phyloP scores from a whole-genome alignment of 768 basidiomycete genomes.

The Pleurotus cornucopiae region DNA sequence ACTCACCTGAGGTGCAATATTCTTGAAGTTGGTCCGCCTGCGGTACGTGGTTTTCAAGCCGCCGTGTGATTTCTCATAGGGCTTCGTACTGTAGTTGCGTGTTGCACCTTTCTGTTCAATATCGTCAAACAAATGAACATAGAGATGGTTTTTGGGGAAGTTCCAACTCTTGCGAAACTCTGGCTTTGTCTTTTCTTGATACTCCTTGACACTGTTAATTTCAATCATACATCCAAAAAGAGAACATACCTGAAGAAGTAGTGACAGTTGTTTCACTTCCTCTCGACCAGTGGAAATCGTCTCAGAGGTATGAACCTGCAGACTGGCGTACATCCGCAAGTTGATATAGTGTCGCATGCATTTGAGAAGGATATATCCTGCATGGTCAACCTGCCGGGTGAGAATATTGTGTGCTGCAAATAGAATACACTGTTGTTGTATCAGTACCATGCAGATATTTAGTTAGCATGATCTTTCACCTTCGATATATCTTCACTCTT shows the following conservation, averaged over 20 bases:
- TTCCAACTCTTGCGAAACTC: slow-evolving; percentile 21
- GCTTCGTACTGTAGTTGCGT: slow-evolving; percentile 24
- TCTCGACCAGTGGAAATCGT: slow-evolving; percentile 18
- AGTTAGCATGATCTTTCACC: slow-evolving; percentile 15
- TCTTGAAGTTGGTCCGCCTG: slow-evolving; percentile 25
- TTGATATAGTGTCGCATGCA: slow-evolving; percentile 25
- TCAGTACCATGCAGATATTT: background rate
- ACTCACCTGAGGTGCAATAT: slow-evolving; percentile 26
- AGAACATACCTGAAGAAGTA: slow-evolving; percentile 15
- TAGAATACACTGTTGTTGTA: slow-evolving; percentile 22
- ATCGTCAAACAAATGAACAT: slow-evolving; percentile 26
- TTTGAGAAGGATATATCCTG: slow-evolving; percentile 21
- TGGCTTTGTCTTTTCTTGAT: background rate
- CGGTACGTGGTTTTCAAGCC: slow-evolving; percentile 22
- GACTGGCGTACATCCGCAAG: slow-evolving; percentile 21
- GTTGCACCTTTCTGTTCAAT: slow-evolving; percentile 28
- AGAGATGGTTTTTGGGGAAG: slow-evolving; percentile 30
- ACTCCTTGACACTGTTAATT: background rate
- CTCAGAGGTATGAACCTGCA: slow-evolving; percentile 25
- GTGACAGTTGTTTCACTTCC: slow-evolving; percentile 14
- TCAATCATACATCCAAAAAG: background rate
- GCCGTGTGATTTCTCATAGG: slow-evolving; percentile 26
- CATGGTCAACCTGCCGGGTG: background rate
- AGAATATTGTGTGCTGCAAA: slow-evolving; percentile 22
- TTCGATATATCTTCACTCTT: slow-evolving; percentile 33